phyloP scores from a whole-genome alignment of 768 basidiomycete genomes.

The Lentinula lateritia region DNA sequence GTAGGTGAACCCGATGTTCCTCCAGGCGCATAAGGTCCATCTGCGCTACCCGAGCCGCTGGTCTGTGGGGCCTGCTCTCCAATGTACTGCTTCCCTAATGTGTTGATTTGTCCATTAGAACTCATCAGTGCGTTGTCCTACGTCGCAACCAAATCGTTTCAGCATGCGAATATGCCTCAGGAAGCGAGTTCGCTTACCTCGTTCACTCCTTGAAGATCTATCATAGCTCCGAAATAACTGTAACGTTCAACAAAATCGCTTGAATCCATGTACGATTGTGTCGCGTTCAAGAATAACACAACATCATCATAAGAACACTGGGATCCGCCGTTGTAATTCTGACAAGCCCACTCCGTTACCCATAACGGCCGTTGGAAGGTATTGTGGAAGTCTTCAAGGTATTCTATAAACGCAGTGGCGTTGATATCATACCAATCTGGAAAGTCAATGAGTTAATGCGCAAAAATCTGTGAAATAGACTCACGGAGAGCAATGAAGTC shows the following conservation, averaged over 20 bases:
- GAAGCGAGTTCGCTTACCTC: constrained; percentile 21
- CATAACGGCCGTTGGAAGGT: constrained; percentile 50
- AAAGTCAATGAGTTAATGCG: neutral
- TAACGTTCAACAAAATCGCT: constrained; percentile 52
- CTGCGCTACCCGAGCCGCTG: constrained; percentile 6
- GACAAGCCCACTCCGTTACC: constrained; percentile 60
- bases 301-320: constrained; percentile 45
- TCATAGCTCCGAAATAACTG: constrained; percentile 57
- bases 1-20: neutral
- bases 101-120: constrained; percentile 34
- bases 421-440: constrained; percentile 50
- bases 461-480: constrained; percentile 12
- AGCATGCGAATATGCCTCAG: neutral
- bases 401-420: constrained; percentile 38
- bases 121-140: constrained; percentile 42
- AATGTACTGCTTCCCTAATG: constrained; percentile 47
- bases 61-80: constrained; percentile 11
- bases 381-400: constrained; percentile 43
- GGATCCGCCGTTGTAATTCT: constrained; percentile 33
- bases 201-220: constrained; percentile 43
- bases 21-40: constrained; percentile 7
- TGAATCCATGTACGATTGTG: constrained; percentile 49
- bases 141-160: neutral
- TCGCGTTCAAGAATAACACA: constrained; percentile 41
- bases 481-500: constrained; percentile 53